phyloP scores from a whole-genome alignment of 768 basidiomycete species.

The Auricularia cornea region DNA sequence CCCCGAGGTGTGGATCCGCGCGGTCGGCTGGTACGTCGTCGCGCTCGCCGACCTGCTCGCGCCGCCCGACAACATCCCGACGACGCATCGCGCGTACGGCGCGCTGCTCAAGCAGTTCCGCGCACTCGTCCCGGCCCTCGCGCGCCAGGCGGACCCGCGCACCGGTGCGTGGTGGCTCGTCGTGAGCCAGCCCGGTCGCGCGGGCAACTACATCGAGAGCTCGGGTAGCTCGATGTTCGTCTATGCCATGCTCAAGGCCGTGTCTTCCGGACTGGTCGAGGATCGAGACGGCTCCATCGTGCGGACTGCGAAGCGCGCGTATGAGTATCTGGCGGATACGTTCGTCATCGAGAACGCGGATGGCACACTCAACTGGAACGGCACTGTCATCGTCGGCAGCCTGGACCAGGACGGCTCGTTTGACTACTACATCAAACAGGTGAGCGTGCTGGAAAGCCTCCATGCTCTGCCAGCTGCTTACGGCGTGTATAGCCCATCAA shows the following conservation, averaged over 20 bases:
- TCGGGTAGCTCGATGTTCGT: conserved; percentile 40
- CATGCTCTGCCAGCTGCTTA: conserved; percentile 16
- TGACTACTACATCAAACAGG: conserved; percentile 17
- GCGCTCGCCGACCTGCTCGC: conserved; percentile 37
- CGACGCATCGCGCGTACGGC: conserved; percentile 21
- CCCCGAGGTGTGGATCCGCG: conserved; percentile 43
- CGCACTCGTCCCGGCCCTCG: conserved; percentile 28
- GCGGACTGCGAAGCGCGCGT: conserved; percentile 32
- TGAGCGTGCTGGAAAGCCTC: conserved; percentile 32
- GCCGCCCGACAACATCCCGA: conserved; percentile 24
- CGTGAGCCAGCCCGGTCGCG: conserved; percentile 37
- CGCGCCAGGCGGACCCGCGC: conserved; percentile 30
- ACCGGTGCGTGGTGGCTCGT: conserved; percentile 45
- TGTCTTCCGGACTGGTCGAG: conserved; percentile 33
- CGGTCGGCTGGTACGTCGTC: no score
- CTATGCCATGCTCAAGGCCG: conserved; percentile 37
- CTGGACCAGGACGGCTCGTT: conserved; percentile 2
- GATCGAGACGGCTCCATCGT: conserved; percentile 34
- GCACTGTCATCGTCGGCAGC: conserved; percentile 33
- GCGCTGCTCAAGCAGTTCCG: conserved; percentile 27
- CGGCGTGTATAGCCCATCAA: conserved; percentile 17
- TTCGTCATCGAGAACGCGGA: conserved; percentile 35
- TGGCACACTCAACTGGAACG: conserved; percentile 38
- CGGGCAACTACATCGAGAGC: conserved; percentile 43
- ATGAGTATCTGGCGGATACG: conserved; percentile 31